These are phyloP conservation scores for Musa itinerans DNA, from an alignment of 176 grass and related monocot genomes.

Conservation along the genomic window DNA sequence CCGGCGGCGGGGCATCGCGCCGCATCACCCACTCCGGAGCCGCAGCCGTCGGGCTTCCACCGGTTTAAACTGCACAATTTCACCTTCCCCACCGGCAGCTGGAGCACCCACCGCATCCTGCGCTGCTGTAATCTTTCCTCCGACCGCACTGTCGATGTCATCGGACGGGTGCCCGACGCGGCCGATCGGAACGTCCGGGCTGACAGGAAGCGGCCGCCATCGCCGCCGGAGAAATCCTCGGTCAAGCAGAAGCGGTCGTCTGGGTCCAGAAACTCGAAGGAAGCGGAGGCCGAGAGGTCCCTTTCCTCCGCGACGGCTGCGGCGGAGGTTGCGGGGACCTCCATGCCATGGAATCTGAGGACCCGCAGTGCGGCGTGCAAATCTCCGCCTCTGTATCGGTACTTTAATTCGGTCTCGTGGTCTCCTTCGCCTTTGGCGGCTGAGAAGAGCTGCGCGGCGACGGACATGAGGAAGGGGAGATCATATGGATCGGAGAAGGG, in stretches of 20 bases:
- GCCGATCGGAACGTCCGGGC: background rate
- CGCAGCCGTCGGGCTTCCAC: background rate
- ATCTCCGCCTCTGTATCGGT: background rate
- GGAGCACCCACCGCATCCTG: background rate
- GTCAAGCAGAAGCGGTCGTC: background rate
- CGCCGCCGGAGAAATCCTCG: conserved; percentile 7
- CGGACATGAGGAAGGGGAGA: background rate
- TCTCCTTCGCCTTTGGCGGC: background rate
- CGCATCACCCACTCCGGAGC: background rate
- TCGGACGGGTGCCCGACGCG: background rate
- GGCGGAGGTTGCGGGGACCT: background rate
- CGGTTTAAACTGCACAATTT: background rate
- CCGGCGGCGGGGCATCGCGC: background rate
- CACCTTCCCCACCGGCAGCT: background rate
- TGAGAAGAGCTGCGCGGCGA: background rate
- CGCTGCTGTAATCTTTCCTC: background rate
- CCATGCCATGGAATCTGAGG: conserved; percentile 16
- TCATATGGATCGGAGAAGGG: background rate
- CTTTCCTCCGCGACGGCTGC: background rate
- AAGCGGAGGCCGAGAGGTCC: background rate
- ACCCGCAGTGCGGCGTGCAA: conserved; percentile 11
- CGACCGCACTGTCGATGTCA: background rate
- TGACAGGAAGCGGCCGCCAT: background rate
- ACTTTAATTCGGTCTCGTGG: conserved; percentile 7
- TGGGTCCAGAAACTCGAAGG: background rate